phyloP scores from a whole-genome alignment of 805 yeast genomes.

The Sugiyamaella smithiae region DNA sequence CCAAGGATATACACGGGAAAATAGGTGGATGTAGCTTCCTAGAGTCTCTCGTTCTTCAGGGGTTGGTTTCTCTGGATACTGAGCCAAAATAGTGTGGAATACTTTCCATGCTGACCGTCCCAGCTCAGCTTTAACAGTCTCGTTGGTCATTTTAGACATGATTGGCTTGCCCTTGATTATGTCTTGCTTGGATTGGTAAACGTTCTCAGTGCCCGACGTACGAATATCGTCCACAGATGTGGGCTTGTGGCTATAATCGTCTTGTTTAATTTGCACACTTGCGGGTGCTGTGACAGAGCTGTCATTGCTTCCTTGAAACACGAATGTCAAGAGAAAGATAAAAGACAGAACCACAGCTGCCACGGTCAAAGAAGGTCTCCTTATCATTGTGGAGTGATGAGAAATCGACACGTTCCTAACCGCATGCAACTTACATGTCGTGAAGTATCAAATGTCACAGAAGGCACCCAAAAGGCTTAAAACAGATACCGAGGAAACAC shows the following conservation, averaged over 20 bases:
- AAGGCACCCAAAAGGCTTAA: no score
- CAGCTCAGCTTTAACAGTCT: slow-evolving; percentile 68
- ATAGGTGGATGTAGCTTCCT: slow-evolving; percentile 59
- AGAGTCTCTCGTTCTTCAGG: slow-evolving; percentile 61
- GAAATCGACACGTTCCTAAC: no score
- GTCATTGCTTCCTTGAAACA: slow-evolving; percentile 4
- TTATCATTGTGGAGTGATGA: slow-evolving; percentile 8
- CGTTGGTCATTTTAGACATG: slow-evolving; percentile 95
- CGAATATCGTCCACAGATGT: slow-evolving; percentile 14
- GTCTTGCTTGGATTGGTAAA: background rate
- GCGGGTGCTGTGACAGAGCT: background rate
- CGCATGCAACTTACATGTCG: no score
- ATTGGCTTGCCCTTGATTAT: slow-evolving; percentile 45
- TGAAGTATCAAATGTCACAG: no score
- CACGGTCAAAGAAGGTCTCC: slow-evolving; percentile 19
- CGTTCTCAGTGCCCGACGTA: background rate
- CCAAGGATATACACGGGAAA: slow-evolving; percentile 93
- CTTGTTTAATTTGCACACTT: background rate
- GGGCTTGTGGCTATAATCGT: slow-evolving; percentile 8
- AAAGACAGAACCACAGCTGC: slow-evolving; percentile 16
- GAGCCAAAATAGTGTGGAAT: slow-evolving; percentile 86
- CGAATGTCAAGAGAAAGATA: slow-evolving; percentile 11
- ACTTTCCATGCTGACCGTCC: slow-evolving; percentile 92
- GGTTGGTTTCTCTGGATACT: slow-evolving; percentile 84
- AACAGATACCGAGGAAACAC: background rate